These are phyloP conservation scores for Nicotiana noctiflora DNA, from an alignment of 257 asterid species.

Conservation along the genomic window DNA sequence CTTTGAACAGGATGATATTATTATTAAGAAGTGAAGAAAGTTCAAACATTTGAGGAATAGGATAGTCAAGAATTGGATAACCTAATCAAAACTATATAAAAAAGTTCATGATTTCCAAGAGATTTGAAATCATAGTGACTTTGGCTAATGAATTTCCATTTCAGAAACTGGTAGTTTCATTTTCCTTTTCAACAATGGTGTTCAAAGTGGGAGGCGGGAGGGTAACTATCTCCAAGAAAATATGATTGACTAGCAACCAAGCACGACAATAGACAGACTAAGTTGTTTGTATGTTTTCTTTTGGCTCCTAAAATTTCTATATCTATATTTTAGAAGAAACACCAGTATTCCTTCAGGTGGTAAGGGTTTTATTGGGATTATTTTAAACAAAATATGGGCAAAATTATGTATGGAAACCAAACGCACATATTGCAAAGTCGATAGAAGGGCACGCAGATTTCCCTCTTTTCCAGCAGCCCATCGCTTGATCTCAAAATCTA, in stretches of 20 bases:
- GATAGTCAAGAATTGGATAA: neutral
- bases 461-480: conserved; percentile 99
- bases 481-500: conserved; percentile 89
- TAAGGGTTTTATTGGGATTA: neutral
- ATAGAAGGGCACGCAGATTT: conserved; percentile 90
- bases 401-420: neutral
- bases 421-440: conserved; percentile 96
- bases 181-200: neutral
- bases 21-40: neutral
- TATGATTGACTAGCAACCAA: conserved; percentile 2
- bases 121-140: neutral
- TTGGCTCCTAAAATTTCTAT: neutral
- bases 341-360: neutral
- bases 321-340: neutral
- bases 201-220: neutral
- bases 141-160: neutral
- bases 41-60: neutral
- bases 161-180: neutral
- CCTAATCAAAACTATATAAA: neutral
- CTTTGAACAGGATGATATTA: neutral
- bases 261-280: neutral
- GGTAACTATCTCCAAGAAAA: neutral
- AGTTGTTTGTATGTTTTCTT: neutral
- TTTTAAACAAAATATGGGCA: neutral
- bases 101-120: neutral